A percentile compares a stretch with the other conserved stretches of the same genome.
Conservation (phyloP, 257 asterid genomes). For the Solanum pennellii region DNA sequence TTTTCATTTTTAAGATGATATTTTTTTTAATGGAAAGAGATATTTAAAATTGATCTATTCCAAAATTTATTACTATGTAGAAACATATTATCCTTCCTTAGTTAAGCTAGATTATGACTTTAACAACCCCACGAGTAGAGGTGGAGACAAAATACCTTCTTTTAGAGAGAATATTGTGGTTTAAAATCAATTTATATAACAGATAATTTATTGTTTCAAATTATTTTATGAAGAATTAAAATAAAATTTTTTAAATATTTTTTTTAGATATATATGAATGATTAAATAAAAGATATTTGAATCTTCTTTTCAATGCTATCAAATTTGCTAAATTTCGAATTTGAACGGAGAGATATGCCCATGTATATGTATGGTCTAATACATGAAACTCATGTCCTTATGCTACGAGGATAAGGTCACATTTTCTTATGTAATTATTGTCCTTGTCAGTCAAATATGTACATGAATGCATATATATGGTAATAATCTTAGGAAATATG, state of each 20-base stretch:
- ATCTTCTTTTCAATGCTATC: too few relatives aligned
- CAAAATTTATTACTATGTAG: too few relatives aligned
- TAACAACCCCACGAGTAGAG: background rate
- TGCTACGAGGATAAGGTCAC: background rate
- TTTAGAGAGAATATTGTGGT: too few relatives aligned
- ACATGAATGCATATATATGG: background rate
- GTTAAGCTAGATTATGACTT: background rate
- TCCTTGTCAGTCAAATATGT: background rate
- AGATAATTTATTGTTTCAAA: too few relatives aligned
- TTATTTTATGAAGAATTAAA: too few relatives aligned
- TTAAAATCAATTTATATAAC: too few relatives aligned
- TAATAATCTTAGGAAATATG: constrained; percentile 12
- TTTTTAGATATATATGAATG: too few relatives aligned
- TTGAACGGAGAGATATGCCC: too few relatives aligned
- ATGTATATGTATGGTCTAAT: background rate
- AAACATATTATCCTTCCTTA: background rate
- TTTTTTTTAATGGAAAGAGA: background rate
- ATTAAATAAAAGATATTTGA: too few relatives aligned
- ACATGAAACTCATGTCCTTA: background rate
- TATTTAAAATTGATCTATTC: background rate
- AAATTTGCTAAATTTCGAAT: too few relatives aligned
- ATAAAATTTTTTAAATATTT: too few relatives aligned
- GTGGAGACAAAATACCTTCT: background rate
- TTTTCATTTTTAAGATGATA: background rate
- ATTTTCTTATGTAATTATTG: background rate